Conservation (phyloP, 164 flowering plant species). For the Chimonanthus praecox region DNA sequence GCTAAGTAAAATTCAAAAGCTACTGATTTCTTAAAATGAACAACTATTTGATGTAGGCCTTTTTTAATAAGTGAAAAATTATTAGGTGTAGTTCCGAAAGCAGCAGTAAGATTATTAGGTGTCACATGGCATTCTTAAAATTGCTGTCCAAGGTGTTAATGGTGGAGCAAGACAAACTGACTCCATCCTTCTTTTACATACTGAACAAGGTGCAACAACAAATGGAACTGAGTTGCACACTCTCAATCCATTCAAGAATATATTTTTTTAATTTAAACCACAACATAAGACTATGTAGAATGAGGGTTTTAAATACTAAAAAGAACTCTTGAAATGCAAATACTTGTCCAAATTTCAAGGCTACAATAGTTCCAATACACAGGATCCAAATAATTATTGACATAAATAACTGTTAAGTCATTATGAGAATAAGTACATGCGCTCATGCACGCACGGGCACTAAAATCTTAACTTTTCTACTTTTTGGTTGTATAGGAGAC, state of each 20-base stretch:
- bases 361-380: background rate
- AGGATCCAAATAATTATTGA: too few species aligned
- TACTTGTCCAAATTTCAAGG: background rate
- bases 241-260: background rate
- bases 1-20: background rate
- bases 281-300: background rate
- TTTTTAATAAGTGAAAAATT: too few species aligned
- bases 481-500: too few species aligned
- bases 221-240: background rate
- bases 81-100: too few species aligned
- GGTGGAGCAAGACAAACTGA: background rate
- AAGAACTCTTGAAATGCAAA: background rate
- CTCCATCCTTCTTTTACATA: background rate
- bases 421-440: too few species aligned
- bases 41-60: background rate
- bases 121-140: too few species aligned
- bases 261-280: background rate
- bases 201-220: background rate
- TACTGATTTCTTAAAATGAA: background rate
- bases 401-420: too few species aligned
- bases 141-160: background rate
- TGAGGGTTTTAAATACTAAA: background rate
- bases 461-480: too few species aligned
- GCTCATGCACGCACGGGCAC: too few species aligned
- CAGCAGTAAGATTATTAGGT: too few species aligned